Evolutionary conservation across 345 rosid species (phyloP), one percentile per base, ranked within the genome.

Genomic region (Populus simonii): DNA sequence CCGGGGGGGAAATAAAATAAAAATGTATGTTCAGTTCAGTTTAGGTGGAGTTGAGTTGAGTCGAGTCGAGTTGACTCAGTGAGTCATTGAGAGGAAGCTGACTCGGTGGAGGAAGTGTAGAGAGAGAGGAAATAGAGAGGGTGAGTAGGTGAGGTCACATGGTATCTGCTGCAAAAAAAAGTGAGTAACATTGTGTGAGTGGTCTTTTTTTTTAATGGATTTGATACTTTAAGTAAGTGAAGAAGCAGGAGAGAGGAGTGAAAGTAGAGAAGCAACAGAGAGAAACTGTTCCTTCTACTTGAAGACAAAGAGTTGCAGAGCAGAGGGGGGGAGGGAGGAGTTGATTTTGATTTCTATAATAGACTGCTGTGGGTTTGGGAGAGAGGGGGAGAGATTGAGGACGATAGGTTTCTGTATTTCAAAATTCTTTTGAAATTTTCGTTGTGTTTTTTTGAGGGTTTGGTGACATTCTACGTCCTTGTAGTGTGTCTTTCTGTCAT

Each of bases 71-170:
- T 82, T 75, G 85, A 81, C 86, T 86, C 87, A 72, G 70, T 75
- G 83, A 83, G 83, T 84, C 85, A 63, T 57, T 7, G 22, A 74
- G 55, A 33, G 31, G 51, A 43, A 6, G 74, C 80, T 22, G 82
- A 85, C 84, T 88, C 86, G 76, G 79, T 33, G 27, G 57, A 68
- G 62, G 74, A 78, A 79, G 76, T 57, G 57, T 47, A 31, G 35
- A 5, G 36, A 33, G 36, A 33, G 74, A 61, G 57, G 81, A 84
- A 18, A 38, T 66, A 51, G 29, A 71, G 18, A 66, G 92, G 88
- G 87, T 81, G 88, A 88, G 92, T 89, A 89, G 92, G 94, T 81
- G 83, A 86, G 84, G 87, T 93, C 97, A 93, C 97, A 92, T 96
- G 98, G 90, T 85, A 76, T 76, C 82, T 74, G 69, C 74, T 83